phyloP scores from a whole-genome alignment of 73 alveolate genomes.

The Paramecium tetraurelia region DNA sequence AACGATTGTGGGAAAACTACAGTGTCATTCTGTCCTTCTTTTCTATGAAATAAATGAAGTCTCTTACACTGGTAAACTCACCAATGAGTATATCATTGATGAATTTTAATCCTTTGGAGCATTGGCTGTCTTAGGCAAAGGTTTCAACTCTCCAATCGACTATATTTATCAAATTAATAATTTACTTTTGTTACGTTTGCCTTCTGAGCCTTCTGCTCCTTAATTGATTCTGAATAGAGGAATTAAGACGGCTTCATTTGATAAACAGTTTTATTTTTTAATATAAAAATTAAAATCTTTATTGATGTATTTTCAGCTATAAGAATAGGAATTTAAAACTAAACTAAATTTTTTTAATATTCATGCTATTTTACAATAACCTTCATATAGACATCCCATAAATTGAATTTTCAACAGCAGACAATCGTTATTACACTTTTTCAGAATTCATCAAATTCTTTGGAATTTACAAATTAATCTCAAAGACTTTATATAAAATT shows the following conservation, averaged over 20 bases:
- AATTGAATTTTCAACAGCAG: neutral
- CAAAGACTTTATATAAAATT: neutral
- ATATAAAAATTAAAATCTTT: constrained; percentile 39
- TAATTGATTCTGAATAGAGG: constrained; percentile 41
- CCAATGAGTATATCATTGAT: constrained; percentile 29
- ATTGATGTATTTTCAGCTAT: neutral
- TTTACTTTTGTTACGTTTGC: constrained; percentile 7
- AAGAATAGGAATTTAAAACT: neutral
- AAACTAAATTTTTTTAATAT: neutral
- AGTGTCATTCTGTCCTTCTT: constrained; percentile 35
- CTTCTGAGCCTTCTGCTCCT: constrained; percentile 17
- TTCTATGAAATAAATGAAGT: neutral
- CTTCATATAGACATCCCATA: neutral
- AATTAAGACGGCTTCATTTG: constrained; percentile 44
- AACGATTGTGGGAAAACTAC: constrained; percentile 34
- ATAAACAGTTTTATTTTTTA: constrained; percentile 35
- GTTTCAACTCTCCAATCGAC: constrained; percentile 34
- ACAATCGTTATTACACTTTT: neutral
- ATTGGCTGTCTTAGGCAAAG: constrained; percentile 44
- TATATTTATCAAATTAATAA: neutral
- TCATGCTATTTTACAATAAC: neutral
- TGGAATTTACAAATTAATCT: neutral
- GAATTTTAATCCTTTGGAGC: constrained; percentile 28
- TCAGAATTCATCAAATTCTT: neutral
- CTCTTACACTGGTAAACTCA: constrained; percentile 36